These are phyloP conservation scores for Talaromyces atroroseus DNA, from an alignment of 2,329 filamentous ascomycete genomes.

Conservation along the genomic window DNA sequence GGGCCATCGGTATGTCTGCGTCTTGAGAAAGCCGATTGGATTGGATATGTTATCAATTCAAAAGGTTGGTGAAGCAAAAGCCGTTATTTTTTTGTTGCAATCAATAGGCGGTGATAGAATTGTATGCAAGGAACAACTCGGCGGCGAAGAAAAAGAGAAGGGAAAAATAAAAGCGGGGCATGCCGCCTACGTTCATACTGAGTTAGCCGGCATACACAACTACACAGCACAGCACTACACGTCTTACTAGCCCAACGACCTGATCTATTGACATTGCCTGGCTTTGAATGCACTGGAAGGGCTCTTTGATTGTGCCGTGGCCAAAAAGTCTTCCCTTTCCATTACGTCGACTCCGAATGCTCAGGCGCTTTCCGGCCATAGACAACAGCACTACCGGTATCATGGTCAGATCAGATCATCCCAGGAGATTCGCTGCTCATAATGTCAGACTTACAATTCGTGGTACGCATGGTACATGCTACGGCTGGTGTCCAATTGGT, in stretches of 20 bases:
- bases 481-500: constrained; percentile 2
- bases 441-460: constrained; percentile 6
- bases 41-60: background rate
- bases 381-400: constrained; percentile 1
- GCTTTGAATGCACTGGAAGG: too few species aligned
- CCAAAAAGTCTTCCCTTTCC: too few species aligned
- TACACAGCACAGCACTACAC: too few species aligned
- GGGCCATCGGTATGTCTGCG: background rate
- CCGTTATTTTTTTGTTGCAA: background rate
- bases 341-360: background rate
- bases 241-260: too few species aligned
- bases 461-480: constrained; percentile 10
- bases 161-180: background rate
- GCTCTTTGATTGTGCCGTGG: too few species aligned
- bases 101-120: background rate
- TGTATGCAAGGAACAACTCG: background rate
- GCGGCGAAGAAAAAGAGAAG: background rate
- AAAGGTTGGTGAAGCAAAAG: background rate
- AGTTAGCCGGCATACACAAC: too few species aligned
- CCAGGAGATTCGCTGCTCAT: too few species aligned
- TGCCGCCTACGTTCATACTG: too few species aligned
- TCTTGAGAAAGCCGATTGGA: background rate
- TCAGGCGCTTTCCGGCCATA: constrained; percentile 3
- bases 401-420: constrained; percentile 5
- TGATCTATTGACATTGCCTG: too few species aligned